Conservation (phyloP, 768 basidiomycete species). For the Phlegmacium glaucopus region DNA sequence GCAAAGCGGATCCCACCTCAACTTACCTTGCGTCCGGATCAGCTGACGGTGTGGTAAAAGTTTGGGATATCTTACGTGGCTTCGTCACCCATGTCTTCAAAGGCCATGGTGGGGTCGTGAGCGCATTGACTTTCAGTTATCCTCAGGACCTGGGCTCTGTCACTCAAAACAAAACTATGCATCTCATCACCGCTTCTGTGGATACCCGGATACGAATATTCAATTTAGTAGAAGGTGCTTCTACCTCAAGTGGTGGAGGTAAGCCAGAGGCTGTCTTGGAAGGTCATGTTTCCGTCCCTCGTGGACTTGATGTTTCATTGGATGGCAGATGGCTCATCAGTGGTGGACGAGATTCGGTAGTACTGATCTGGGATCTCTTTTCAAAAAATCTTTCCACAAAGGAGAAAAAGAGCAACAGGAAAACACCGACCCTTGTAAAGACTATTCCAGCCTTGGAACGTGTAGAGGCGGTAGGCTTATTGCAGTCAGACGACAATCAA, state of each 20-base stretch:
- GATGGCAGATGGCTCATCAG: constrained; percentile 91
- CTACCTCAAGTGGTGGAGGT: constrained; percentile 50
- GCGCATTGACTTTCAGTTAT: constrained; percentile 83
- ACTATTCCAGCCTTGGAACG: constrained; percentile 85
- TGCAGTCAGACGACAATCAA: constrained; percentile 49
- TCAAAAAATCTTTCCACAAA: constrained; percentile 25
- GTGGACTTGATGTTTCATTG: constrained; percentile 79
- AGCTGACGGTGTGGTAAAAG: constrained; percentile 94
- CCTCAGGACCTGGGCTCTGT: constrained; percentile 56
- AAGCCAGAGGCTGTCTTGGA: constrained; percentile 83
- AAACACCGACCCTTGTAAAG: constrained; percentile 60
- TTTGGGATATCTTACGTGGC: constrained; percentile 88
- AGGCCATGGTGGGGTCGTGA: constrained; percentile 97
- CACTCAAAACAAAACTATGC: constrained; percentile 53
- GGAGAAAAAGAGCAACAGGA: constrained; percentile 47
- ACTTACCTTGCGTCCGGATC: constrained; percentile 93
- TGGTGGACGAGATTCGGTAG: constrained; percentile 91
- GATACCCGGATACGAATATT: constrained; percentile 93
- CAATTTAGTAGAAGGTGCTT: constrained; percentile 68
- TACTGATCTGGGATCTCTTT: constrained; percentile 86
- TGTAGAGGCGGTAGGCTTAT: constrained; percentile 80
- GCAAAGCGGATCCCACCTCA: constrained; percentile 78
- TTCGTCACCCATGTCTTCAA: constrained; percentile 93
- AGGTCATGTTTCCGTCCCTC: constrained; percentile 92
- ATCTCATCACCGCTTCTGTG: constrained; percentile 86